Conservation (phyloP, 495 filamentous ascomycete species). For the Aspergillus saccharolyticus region DNA sequence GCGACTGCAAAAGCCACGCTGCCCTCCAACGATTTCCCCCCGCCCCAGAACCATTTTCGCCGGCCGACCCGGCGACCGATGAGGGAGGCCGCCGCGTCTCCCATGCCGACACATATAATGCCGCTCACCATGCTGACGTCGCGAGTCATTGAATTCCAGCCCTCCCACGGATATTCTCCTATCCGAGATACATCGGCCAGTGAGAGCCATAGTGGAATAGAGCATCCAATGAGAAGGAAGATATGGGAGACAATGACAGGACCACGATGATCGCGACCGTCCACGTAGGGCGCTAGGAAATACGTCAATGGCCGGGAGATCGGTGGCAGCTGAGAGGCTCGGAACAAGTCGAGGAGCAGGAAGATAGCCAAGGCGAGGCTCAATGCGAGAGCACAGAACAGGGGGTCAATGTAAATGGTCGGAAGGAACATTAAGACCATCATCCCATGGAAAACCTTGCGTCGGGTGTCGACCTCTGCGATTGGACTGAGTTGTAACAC, state of each 20-base stretch:
- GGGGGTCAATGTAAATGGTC: conserved; percentile 76
- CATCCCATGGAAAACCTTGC: conserved; percentile 98
- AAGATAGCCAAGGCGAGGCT: conserved; percentile 72
- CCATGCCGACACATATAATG: conserved; percentile 89
- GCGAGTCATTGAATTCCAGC: conserved; percentile 66
- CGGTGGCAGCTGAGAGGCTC: conserved; percentile 86
- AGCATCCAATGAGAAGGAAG: conserved; percentile 93
- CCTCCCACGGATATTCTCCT: conserved; percentile 48
- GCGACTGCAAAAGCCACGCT: conserved; percentile 78
- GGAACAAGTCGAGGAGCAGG: conserved; percentile 79
- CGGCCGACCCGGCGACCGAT: conserved; percentile 83
- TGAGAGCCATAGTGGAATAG: conserved; percentile 89
- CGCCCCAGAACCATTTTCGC: conserved; percentile 93
- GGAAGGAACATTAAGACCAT: conserved; percentile 95
- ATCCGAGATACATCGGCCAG: conserved; percentile 58
- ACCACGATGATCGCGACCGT: conserved; percentile 86
- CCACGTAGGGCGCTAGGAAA: conserved; percentile 90
- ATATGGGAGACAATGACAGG: conserved; percentile 95
- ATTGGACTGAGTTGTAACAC: conserved; percentile 68
- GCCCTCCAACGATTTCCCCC: conserved; percentile 92
- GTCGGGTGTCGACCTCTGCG: conserved; percentile 87
- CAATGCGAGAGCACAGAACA: conserved; percentile 73
- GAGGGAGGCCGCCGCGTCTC: conserved; percentile 90
- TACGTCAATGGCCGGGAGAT: conserved; percentile 73
- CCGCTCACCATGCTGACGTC: conserved; percentile 86